These are phyloP conservation scores for Tolypocladium pustulatum DNA, from an alignment of 2,329 filamentous ascomycete genomes.

Conservation along the genomic window DNA sequence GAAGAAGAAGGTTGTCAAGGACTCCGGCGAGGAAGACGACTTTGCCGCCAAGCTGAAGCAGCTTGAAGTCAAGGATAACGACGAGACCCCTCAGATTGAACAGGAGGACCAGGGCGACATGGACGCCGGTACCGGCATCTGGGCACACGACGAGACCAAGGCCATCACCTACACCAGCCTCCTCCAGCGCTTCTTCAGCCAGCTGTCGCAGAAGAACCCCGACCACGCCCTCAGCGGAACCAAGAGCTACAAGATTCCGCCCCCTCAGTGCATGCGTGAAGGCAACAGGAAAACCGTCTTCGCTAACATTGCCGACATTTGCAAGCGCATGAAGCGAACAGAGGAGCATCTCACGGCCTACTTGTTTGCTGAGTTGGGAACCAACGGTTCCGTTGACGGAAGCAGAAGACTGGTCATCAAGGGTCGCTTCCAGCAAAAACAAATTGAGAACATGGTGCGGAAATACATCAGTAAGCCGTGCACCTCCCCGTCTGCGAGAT, in stretches of 20 bases:
- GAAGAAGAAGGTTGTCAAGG: conserved; percentile 49
- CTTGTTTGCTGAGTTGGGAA: conserved; percentile 96
- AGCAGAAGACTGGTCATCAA: conserved; percentile 92
- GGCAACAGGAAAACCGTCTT: conserved; percentile 99
- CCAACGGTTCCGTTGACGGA: conserved; percentile 89
- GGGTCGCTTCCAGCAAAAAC: conserved; percentile 99
- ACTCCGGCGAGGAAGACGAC: conserved; percentile 52
- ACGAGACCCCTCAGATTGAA: conserved; percentile 35
- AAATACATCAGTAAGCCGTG: conserved; percentile 75
- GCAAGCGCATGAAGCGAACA: conserved; percentile 97
- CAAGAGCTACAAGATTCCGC: conserved; percentile 98
- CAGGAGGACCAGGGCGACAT: conserved; percentile 61
- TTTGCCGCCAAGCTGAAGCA: conserved; percentile 52
- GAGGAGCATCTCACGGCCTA: conserved; percentile 97
- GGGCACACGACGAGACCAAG: conserved; percentile 69
- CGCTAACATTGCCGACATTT: conserved; percentile 97
- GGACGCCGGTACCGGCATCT: conserved; percentile 81
- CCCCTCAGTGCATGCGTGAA: conserved; percentile 97
- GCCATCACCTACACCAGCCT: conserved; percentile 77
- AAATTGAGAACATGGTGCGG: conserved; percentile 93
- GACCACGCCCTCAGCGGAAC: conserved; percentile 81
- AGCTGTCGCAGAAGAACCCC: conserved; percentile 91
- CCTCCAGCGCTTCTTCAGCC: conserved; percentile 85
- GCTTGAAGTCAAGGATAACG: conserved; percentile 57
- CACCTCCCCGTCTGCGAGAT: not conserved